phyloP scores from a whole-genome alignment of 176 grass and related monocot species.

The Poa pratensis region DNA sequence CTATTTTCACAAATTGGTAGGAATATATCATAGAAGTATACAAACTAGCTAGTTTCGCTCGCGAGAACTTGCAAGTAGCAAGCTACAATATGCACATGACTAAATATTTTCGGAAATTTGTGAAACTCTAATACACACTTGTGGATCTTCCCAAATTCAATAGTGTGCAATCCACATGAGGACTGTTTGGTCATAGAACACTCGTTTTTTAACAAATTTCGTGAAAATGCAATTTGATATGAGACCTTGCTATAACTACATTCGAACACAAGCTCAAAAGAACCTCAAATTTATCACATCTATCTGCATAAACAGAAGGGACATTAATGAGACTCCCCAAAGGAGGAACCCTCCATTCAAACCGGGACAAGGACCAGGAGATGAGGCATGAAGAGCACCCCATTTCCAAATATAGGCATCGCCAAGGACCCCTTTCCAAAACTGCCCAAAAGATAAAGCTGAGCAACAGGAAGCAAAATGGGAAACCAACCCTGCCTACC shows the following conservation, averaged over 20 bases:
- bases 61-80: too few species aligned
- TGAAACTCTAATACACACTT: too few species aligned
- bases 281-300: neutral
- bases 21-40: too few species aligned
- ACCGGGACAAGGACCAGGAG: conserved; percentile 42
- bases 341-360: conserved; percentile 23
- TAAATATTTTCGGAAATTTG: too few species aligned
- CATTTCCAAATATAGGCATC: conserved; percentile 24
- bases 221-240: neutral
- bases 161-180: too few species aligned
- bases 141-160: too few species aligned
- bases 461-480: conserved; percentile 34
- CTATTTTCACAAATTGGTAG: too few species aligned
- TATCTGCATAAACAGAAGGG: too few species aligned
- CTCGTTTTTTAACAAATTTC: too few species aligned
- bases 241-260: neutral
- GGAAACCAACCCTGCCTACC: conserved; percentile 35
- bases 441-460: conserved; percentile 49
- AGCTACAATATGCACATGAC: too few species aligned
- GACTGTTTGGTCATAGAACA: too few species aligned
- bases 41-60: too few species aligned
- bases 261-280: neutral
- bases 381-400: neutral
- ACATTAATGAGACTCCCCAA: neutral
- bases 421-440: conserved; percentile 33